Evolutionary conservation across 148 eudicot genomes (phyloP).

Genomic region (Amaranthus palmeri): DNA sequence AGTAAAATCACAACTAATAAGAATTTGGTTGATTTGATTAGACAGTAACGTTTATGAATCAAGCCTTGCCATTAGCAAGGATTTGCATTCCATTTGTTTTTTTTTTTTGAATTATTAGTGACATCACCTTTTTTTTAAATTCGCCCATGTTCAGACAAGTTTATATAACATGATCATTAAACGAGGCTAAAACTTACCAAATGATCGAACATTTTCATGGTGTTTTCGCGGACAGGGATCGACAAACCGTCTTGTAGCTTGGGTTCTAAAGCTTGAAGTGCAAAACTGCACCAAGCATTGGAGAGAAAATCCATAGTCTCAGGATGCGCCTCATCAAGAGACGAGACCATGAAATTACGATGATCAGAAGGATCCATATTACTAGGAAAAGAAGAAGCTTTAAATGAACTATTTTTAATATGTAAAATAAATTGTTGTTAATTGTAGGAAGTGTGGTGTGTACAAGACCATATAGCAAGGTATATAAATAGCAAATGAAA

Average conservation of each 20-base stretch:
- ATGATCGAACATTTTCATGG: conserved; percentile 15
- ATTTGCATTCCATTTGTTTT: too few species aligned
- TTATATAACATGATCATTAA: not conserved
- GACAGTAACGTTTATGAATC: too few species aligned
- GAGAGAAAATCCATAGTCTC: conserved; percentile 95
- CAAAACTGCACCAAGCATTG: conserved; percentile 84
- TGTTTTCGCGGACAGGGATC: conserved; percentile 34
- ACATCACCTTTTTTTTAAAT: not conserved
- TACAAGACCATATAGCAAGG: too few species aligned
- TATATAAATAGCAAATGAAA: too few species aligned
- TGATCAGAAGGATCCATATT: conserved; percentile 47
- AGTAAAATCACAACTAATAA: too few species aligned
- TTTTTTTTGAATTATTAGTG: too few species aligned
- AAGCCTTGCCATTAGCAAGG: too few species aligned
- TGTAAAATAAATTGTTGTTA: too few species aligned
- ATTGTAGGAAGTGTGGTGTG: too few species aligned
- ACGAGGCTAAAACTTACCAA: conserved; percentile 14
- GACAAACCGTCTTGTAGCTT: conserved; percentile 38
- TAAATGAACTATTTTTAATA: too few species aligned
- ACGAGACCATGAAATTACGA: conserved; percentile 26
- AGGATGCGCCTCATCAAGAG: conserved; percentile 71
- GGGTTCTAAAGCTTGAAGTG: conserved; percentile 66
- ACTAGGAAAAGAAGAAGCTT: not conserved
- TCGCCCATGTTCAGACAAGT: not conserved
- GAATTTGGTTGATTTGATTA: too few species aligned